Evolutionary conservation across 1,284 basidiomycete species (phyloP), one percentile per base, ranked within the genome.

Genomic region (Ceratobasidium sp.): DNA sequence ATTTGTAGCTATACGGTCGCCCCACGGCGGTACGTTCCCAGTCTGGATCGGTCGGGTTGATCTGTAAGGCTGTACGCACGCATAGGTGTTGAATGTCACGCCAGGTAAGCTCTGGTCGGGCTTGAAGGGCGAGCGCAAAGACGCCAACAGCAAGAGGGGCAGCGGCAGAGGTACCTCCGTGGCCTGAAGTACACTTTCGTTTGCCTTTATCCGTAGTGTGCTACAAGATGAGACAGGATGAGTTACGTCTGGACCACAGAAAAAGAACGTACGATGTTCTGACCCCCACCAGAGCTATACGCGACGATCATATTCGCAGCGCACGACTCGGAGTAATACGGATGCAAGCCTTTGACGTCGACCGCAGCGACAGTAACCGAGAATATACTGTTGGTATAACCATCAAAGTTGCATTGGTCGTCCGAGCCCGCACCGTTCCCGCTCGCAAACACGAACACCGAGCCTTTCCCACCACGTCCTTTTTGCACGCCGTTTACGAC

Each of bases 371-470:
- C 96, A 0, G 98, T 99, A 76, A 99, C 92, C 5, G 94, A 96
- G 86, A 97, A 99, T 81, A 99, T 98, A 81, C 94, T 96, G 84
- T 99, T 99, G 46, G 98, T 99, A 85, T 99, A 99, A 6, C 98
- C 98, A 82, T 99, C 98, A 84, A 99, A 99, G 86, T 99, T 99
- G 88, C 98, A 99, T 86, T 99, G 98, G 84, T 99, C 98, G 44
- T 94, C 95, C 71, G 90, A 89, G 2, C 91, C 90, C 33, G 96
- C 98, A 28, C 98, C 98, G 84, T 99, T 99, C 0, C 98, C 98
- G 78, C 96, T 97, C 0, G 98, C 98, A 85, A 99, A 99, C 51
- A 99, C 98, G 83, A 95, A 99, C 80, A 99, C 89, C 58, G 94
- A 96, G 2, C 98, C 98, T 83, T 95, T 96, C 28, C 97, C 97